Base-by-base conservation (phyloP, 768 basidiomycete genomes). In the Tylopilus subfusipes region DNA sequence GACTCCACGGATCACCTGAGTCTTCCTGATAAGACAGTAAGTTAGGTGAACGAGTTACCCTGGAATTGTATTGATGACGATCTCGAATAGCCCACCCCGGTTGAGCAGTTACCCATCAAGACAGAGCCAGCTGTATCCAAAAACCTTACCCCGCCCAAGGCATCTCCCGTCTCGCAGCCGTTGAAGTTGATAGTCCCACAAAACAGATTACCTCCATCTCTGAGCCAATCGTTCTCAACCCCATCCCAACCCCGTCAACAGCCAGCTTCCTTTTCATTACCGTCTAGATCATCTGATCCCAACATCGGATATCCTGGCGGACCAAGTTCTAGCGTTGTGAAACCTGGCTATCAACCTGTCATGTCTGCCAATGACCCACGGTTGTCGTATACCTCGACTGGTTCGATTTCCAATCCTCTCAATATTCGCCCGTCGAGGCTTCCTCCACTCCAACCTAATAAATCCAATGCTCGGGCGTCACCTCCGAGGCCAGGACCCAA, bases 331-430 rank as follows among this genome's bases (percentile, higher is more conserved):
- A 48, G 42, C 43, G 48, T 22, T n/a, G 44, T 9, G 40, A 70
- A 64, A 54, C 18, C 53, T n/a, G 53, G 61, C 43, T 69, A 72
- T 55, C 57, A 60, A 21, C 66, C 65, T 22, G 29, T 70, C 44
- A 70, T 48, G 13, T 69, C 71, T 19, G 63, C 69, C 16, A 67
- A 31, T 29, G 69, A 70, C 42, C 59, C 60, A 24, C 64, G 65
- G 3, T 51, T 78, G 22, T 74, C 72, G 2, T 74, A 72, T 55
- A 74, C 78, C 31, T 61, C 75, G n/a, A 60, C 69, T 8, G 76
- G 76, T 12, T 73, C 80, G 10, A 63, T 74, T 24, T 75, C 72
- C 0, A 85, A 85, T 62, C 82, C 83, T 22, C 65, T 85, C 38
- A 75, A 73, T 44, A 84, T 85, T 50, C 73, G 76, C 24, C 81